A percentile compares a stretch with the other conserved stretches of the same genome.
Evolutionary conservation across 2,329 filamentous ascomycete genomes (phyloP).

Genomic region (Pezicula neosporulosa): DNA sequence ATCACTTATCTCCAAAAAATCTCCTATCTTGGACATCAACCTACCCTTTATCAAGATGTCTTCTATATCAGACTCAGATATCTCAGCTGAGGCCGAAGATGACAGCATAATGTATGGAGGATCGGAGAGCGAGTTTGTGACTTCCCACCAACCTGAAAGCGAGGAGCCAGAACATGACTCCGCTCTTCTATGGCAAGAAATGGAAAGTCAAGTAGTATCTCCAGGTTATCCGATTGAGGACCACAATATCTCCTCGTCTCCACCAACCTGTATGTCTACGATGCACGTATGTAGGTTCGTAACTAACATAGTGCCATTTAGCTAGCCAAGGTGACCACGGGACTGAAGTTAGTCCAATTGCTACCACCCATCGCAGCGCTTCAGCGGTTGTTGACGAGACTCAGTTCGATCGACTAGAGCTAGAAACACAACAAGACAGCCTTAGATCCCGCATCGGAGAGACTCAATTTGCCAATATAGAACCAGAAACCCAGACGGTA

Average conservation of each 20-base stretch:
- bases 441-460: conserved; percentile 12
- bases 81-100: conserved; percentile 1
- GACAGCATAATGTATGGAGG: background rate
- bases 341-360: too few species aligned
- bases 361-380: background rate
- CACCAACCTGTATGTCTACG: too few species aligned
- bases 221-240: too few species aligned
- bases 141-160: background rate
- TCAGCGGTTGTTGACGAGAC: background rate
- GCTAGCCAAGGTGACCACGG: background rate
- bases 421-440: conserved; percentile 7
- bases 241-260: too few species aligned
- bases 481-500: conserved; percentile 3
- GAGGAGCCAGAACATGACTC: background rate
- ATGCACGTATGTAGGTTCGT: too few species aligned
- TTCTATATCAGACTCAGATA: background rate
- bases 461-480: conserved; percentile 16
- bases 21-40: background rate
- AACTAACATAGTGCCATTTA: too few species aligned
- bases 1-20: background rate
- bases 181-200: too few species aligned
- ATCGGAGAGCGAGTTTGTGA: conserved; percentile 12
- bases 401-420: background rate
- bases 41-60: background rate
- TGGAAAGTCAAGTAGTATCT: too few species aligned